Evolutionary conservation across 495 filamentous ascomycete genomes (phyloP).

Genomic region (Tuber aestivum): DNA sequence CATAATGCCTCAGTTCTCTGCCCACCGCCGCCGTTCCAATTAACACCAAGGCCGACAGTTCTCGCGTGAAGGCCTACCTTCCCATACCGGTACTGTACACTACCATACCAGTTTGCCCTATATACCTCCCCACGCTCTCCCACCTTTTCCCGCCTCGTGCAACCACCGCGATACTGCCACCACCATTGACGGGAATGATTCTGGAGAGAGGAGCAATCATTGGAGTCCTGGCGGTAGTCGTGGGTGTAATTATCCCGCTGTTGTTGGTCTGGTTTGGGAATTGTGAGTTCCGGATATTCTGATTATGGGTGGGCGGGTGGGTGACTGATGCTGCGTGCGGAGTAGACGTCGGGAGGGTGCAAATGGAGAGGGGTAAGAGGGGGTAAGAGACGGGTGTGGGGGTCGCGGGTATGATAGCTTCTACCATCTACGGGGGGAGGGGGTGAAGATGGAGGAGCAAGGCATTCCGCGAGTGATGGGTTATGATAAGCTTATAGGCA

Average conservation of each 20-base stretch:
- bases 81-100: too few relatives aligned
- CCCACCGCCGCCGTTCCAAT: background rate
- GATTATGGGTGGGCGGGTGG: background rate
- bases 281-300: background rate
- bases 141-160: background rate
- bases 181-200: background rate
- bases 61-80: background rate
- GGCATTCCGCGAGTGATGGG: background rate
- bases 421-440: background rate
- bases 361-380: background rate
- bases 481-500: background rate
- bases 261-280: slow-evolving; percentile 42
- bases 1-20: background rate
- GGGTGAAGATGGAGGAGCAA: background rate
- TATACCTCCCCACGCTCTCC: background rate
- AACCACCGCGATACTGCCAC: background rate
- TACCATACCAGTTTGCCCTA: background rate
- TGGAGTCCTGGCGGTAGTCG: background rate
- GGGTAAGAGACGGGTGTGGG: slow-evolving; percentile 18
- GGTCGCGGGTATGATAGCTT: too few relatives aligned
- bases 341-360: background rate
- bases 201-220: background rate
- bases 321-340: background rate
- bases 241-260: background rate
- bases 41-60: background rate